Conservation (phyloP, 768 basidiomycete species). For the Hygrocybe coccinea region DNA sequence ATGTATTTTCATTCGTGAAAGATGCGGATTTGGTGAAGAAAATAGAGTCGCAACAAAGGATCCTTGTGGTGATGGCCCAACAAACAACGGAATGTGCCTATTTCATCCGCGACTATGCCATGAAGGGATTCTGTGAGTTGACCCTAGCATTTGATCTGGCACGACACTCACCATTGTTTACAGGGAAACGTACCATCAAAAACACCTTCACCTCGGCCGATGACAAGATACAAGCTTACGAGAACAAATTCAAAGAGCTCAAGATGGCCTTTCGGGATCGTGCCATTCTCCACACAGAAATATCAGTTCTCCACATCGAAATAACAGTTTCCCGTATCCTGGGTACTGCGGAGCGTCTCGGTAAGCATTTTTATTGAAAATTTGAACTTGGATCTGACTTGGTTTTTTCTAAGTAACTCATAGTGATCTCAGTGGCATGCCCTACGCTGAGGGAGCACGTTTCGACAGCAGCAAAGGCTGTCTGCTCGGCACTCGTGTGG, state of each 20-base stretch:
- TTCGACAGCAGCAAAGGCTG: conserved; percentile 11
- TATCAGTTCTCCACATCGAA: too few species aligned
- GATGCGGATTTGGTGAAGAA: too few species aligned
- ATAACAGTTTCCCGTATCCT: conserved; percentile 15
- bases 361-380: conserved; percentile 6
- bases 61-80: too few species aligned
- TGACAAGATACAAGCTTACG: too few species aligned
- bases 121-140: too few species aligned
- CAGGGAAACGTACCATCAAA: too few species aligned
- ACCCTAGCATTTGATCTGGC: background rate
- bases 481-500: conserved; percentile 19
- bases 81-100: too few species aligned
- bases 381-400: background rate
- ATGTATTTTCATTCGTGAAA: too few species aligned
- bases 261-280: conserved; percentile 11
- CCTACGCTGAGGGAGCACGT: background rate
- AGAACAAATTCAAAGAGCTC: conserved; percentile 14
- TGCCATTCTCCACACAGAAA: conserved; percentile 10
- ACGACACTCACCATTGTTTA: too few species aligned
- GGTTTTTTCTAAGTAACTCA: background rate
- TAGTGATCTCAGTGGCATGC: conserved; percentile 4
- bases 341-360: conserved; percentile 4
- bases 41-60: too few species aligned
- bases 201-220: too few species aligned
- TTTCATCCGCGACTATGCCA: too few species aligned